Evolutionary conservation across 1,284 basidiomycete species (phyloP), one percentile per base, ranked within the genome.

Genomic region (Caloboletus firmus): DNA sequence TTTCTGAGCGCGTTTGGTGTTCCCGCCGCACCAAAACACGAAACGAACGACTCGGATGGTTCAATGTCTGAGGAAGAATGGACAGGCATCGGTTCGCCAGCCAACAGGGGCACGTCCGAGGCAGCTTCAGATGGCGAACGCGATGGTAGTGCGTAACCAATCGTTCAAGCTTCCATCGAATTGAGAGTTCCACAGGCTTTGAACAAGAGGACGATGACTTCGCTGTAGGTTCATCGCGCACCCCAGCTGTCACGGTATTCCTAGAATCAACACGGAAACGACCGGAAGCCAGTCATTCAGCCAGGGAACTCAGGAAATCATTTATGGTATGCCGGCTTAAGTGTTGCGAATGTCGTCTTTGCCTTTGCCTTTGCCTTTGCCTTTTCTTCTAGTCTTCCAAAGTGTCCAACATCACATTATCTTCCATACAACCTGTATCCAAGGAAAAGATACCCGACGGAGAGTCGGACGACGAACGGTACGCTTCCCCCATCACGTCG

Each of bases 301-400:
- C 71, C 12, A 83, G 77, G 66, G 69, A 74, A 7, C 76, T 79
- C 45, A 78, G 74, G 69, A 87, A 79, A 66, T 77, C 82, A 1
- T 91, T 91, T 64, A 91, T 91, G 88, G 89, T 89, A 74, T 26
- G 24, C 13, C 3, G 10, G 12, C 12, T 45, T 51, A 34, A 2
- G 10, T 35, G 18, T 56, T 57, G 11, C 36, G 45, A 41, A 51
- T 17, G 22, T 34, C 34, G 7, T 50, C 18, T 48, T 45, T 7
- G 51, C 24, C 5, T 35, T n/a, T n/a, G n/a, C n/a, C n/a, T n/a
- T n/a, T n/a, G n/a, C n/a, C n/a, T n/a, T n/a, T n/a, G n/a, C n/a
- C 45, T 42, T 44, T 54, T 53, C 37, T 44, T 54, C 54, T 20
- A 91, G 90, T 92, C 90, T 3, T 88, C 89, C 20, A 91, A 87